A percentile compares a stretch with the other conserved stretches of the same genome.
These are phyloP conservation scores for Solanum microdontum DNA, from an alignment of 257 asterid genomes.

Conservation along the genomic window DNA sequence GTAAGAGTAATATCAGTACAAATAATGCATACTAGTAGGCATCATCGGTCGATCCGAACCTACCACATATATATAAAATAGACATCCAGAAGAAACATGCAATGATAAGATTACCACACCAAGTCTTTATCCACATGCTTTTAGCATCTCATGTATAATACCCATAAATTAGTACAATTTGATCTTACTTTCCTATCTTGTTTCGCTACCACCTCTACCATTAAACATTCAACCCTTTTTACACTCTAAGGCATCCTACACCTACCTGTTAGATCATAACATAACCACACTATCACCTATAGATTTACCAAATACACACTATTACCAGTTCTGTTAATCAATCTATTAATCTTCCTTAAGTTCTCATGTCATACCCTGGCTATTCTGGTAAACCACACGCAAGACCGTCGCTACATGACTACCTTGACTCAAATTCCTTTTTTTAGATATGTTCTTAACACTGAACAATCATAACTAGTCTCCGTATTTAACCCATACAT, in stretches of 20 bases:
- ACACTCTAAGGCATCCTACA: background rate
- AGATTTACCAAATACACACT: background rate
- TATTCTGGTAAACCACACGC: background rate
- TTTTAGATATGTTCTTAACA: background rate
- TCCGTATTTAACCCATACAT: background rate
- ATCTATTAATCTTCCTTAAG: background rate
- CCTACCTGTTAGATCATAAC: background rate
- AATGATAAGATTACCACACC: background rate
- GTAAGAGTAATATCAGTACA: too few relatives aligned
- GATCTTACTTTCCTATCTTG: background rate
- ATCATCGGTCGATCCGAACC: background rate
- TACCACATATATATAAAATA: too few relatives aligned
- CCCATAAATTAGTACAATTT: background rate
- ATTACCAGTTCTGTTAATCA: too few relatives aligned
- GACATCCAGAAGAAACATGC: background rate
- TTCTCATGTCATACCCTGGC: background rate
- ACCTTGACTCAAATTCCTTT: background rate
- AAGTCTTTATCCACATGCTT: too few relatives aligned
- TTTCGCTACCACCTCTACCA: background rate
- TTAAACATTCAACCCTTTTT: background rate
- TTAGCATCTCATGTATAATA: background rate
- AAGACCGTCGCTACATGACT: background rate
- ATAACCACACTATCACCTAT: background rate
- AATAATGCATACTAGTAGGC: too few relatives aligned
- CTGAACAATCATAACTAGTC: background rate